These are phyloP conservation scores for Jamesozyma hellenica DNA, from an alignment of 805 yeast genomes.

Conservation along the genomic window DNA sequence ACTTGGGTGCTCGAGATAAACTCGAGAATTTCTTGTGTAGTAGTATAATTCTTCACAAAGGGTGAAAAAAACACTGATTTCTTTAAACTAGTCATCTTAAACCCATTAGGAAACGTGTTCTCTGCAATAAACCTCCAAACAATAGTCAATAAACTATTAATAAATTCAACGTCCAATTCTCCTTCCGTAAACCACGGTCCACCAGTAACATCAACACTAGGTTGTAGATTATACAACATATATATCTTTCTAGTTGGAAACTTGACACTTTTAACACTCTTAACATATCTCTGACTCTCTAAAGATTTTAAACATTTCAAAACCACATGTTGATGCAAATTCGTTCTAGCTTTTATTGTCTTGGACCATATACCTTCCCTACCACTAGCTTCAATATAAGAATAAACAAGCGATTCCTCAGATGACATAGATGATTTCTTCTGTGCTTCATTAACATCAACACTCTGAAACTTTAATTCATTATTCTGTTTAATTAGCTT, in stretches of 20 bases:
- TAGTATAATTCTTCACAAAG: conserved; percentile 53
- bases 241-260: conserved; percentile 91
- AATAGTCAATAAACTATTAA: conserved; percentile 70
- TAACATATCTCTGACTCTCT: conserved; percentile 74
- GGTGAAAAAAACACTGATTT: conserved; percentile 38
- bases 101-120: conserved; percentile 66
- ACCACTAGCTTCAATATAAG: conserved; percentile 84
- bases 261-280: conserved; percentile 82
- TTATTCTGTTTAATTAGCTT: conserved; percentile 61
- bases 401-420: conserved; percentile 86
- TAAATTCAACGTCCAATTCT: conserved; percentile 88
- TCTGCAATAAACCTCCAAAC: conserved; percentile 81
- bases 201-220: conserved; percentile 92
- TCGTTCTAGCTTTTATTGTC: conserved; percentile 78
- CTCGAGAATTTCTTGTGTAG: conserved; percentile 61
- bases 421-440: conserved; percentile 67
- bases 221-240: conserved; percentile 88
- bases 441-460: conserved; percentile 60
- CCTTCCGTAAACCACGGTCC: conserved; percentile 99
- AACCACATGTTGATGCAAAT: conserved; percentile 86
- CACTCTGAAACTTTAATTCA: conserved; percentile 65
- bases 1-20: conserved; percentile 66
- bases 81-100: conserved; percentile 29
- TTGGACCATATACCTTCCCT: conserved; percentile 96
- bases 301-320: conserved; percentile 68